Evolutionary conservation across 2,329 filamentous ascomycete species (phyloP), one percentile per base, ranked within the genome.

Genomic region (Ceratocystis harringtonii): DNA sequence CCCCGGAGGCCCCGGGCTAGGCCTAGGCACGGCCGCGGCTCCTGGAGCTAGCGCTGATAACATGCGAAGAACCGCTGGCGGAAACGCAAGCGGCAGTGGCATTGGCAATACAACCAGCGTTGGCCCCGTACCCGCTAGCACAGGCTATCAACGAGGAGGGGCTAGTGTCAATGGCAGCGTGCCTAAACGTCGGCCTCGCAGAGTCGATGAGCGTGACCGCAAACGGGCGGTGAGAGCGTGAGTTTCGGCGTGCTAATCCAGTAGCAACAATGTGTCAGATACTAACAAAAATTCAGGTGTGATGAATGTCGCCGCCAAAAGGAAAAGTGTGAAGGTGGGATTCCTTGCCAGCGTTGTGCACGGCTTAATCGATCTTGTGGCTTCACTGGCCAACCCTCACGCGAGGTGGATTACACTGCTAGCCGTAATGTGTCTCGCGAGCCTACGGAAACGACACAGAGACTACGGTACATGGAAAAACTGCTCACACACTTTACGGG

Each of bases 241-340:
- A 66, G 70, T 66, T 15, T 48, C 3, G 22, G 28, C 6, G 19
- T 3, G 5, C 19, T 43, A 48, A 67, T 61, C 19, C 1, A n/a
- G 12, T 25, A 2, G 19, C 55, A 28, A 41, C 30, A 58, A 58
- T 58, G n/a, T 36, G 28, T 36, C 17, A 58, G 7, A 25, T 58
- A 25, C 55, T 58, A 58, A 58, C 30, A 10, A 58, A n/a, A 7
- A 15, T 50, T 41, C 61, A 82, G 80, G 67, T 82, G 80, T 70
- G 79, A 81, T 70, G 78, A 78, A 63, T 82, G 80, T 71, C 79
- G 80, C 67, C 76, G 79, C 68, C 76, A 80, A 66, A 82, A 82
- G 70, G 80, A 82, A 71, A 81, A 81, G 72, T 82, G 80, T 69
- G 79, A 82, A 69, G 80, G 80, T 60, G 80, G 80, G 62, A 74